Evolutionary conservation across 768 basidiomycete genomes (phyloP), one percentile per base, ranked within the genome.

Genomic region (Podaxis mareebaensis): DNA sequence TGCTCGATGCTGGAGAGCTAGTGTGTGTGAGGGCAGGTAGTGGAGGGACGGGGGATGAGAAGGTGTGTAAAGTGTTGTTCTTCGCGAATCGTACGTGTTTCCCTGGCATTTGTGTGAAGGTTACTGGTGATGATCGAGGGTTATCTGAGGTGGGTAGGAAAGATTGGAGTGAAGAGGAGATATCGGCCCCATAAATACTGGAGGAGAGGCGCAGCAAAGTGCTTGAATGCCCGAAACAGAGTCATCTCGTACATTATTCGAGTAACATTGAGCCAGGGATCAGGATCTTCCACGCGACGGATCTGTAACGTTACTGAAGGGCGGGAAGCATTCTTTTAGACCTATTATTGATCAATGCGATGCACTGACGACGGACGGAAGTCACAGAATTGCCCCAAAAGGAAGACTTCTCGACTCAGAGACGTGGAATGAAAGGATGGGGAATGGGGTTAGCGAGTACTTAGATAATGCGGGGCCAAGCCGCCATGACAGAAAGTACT

Each of bases 11-110:
- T 4, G 61, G 61, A 15, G 61, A 56, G 8, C 17, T 12, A 1
- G 20, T 36, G 26, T 51, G 44, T 6, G 36, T 52, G 46, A 63
- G 61, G 3, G 42, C 17, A 1, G 61, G 61, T 1, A 46, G 48
- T 2, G 36, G 53, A 10, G 20, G 36, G 6, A 57, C 15, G 10
- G 36, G 28, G 4, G 61, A 12, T n/a, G 54, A 40, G 36, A 51
- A 49, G 15, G 61, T 48, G 55, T 42, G 61, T 12, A 63, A 1
- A 28, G 61, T 63, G 49, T 48, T 51, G 26, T 22, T 57, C 28
- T 36, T 56, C 7, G 61, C 22, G 38, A 63, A 63, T 4, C 61
- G 61, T 30, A 56, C 61, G 46, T 57, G 54, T 51, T 56, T 63
- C 6, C 38, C 48, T 12, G 55, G 61, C 61, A 63, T 63, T 48